Conservation (phyloP, 2,329 filamentous ascomycete species). For the Ophiostoma ips region DNA sequence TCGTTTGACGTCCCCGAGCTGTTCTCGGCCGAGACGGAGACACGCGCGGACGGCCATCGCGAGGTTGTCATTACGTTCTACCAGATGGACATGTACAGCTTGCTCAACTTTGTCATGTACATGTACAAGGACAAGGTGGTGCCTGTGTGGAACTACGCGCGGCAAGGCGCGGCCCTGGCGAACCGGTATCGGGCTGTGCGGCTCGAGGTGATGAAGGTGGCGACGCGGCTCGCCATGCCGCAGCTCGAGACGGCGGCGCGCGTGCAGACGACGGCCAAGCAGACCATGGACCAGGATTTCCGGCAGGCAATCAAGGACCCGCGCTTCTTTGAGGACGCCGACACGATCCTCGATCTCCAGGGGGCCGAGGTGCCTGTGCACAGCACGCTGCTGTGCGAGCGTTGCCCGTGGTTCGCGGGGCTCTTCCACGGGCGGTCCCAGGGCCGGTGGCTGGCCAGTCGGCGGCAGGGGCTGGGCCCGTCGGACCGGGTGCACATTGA, state of each 20-base stretch:
- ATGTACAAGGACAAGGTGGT: slow-evolving; percentile 67
- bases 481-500: slow-evolving; percentile 41
- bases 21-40: slow-evolving; percentile 36
- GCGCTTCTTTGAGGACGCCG: slow-evolving; percentile 63
- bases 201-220: slow-evolving; percentile 64
- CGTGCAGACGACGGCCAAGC: slow-evolving; percentile 53
- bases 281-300: slow-evolving; percentile 56
- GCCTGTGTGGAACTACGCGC: slow-evolving; percentile 75
- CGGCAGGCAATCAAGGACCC: slow-evolving; percentile 52
- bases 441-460: slow-evolving; percentile 68
- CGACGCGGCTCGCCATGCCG: slow-evolving; percentile 50
- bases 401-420: slow-evolving; percentile 85
- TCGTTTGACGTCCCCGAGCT: slow-evolving; percentile 45
- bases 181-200: slow-evolving; percentile 68
- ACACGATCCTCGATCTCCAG: slow-evolving; percentile 66
- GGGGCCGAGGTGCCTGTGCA: slow-evolving; percentile 61
- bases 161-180: slow-evolving; percentile 49
- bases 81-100: slow-evolving; percentile 57
- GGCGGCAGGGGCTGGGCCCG: slow-evolving; percentile 33
- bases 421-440: slow-evolving; percentile 79
- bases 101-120: slow-evolving; percentile 70
- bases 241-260: slow-evolving; percentile 66
- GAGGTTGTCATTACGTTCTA: slow-evolving; percentile 50
- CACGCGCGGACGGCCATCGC: slow-evolving; percentile 22
- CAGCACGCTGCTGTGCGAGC: slow-evolving; percentile 62